Percentiles rank a stretch among this genome's conserved stretches.
phyloP scores from a whole-genome alignment of 345 rosid genomes.

The Durio zibethinus region DNA sequence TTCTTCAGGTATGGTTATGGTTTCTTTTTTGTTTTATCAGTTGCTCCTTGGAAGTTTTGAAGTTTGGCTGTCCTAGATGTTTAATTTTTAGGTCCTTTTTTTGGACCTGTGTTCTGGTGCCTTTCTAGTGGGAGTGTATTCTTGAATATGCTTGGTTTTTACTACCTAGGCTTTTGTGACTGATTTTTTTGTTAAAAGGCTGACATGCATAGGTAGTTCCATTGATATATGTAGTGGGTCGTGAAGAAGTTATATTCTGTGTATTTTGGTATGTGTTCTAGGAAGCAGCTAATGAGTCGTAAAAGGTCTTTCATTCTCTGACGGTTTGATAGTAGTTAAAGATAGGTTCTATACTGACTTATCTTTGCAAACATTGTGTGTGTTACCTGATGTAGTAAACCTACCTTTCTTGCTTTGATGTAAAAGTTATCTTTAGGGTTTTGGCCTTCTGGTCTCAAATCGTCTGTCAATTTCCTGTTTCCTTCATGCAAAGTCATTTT shows the following conservation, averaged over 20 bases:
- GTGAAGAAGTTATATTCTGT: not conserved
- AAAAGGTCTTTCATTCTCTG: not conserved
- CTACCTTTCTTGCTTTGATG: not conserved
- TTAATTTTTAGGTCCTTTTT: not conserved
- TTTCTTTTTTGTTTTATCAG: no score
- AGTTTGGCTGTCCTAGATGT: conserved; percentile 58
- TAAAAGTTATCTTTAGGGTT: not conserved
- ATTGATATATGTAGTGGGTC: not conserved
- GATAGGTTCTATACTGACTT: no score
- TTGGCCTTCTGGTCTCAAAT: not conserved
- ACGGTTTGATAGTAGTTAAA: not conserved
- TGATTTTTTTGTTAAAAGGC: not conserved
- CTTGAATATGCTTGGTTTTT: not conserved
- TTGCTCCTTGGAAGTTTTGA: conserved; percentile 74
- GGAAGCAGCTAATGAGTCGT: not conserved
- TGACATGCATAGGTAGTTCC: not conserved
- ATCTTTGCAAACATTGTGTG: not conserved
- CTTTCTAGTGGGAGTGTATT: not conserved
- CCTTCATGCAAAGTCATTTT: not conserved
- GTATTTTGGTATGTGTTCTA: not conserved
- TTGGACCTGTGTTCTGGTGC: not conserved
- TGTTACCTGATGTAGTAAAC: not conserved
- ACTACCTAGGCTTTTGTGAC: not conserved
- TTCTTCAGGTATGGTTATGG: conserved; percentile 86
- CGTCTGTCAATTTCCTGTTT: not conserved